Evolutionary conservation across 129 eudicot genomes (phyloP).

Genomic region (Ambrosia artemisiifolia): DNA sequence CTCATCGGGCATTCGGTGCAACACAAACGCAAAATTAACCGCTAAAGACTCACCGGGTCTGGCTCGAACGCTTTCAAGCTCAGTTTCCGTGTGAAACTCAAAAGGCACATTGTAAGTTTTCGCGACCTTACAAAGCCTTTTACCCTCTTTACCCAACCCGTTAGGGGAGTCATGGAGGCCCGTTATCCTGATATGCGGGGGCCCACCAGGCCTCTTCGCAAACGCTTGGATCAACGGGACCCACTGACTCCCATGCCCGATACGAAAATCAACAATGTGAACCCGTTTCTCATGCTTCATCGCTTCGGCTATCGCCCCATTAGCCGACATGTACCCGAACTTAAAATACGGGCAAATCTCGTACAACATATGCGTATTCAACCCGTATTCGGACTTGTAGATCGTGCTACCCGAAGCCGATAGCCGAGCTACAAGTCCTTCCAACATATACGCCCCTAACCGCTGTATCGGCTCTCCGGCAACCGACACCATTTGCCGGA

Average conservation of each 20-base stretch:
- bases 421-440: slow-evolving; percentile 79
- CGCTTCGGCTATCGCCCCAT: slow-evolving; percentile 86
- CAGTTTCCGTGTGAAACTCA: slow-evolving; percentile 47
- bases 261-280: slow-evolving; percentile 67
- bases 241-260: slow-evolving; percentile 91
- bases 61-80: slow-evolving; percentile 31
- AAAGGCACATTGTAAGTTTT: slow-evolving; percentile 59
- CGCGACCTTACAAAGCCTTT: slow-evolving; percentile 62
- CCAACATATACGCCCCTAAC: slow-evolving; percentile 79
- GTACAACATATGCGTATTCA: slow-evolving; percentile 49
- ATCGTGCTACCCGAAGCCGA: slow-evolving; percentile 75
- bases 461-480: slow-evolving; percentile 83
- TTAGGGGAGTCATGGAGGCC: slow-evolving; percentile 65
- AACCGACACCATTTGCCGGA: slow-evolving; percentile 77
- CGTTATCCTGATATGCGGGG: slow-evolving; percentile 80
- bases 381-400: slow-evolving; percentile 53
- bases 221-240: slow-evolving; percentile 75
- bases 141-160: slow-evolving; percentile 47
- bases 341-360: slow-evolving; percentile 85
- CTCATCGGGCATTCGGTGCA: slow-evolving; percentile 85
- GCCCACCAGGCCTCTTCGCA: slow-evolving; percentile 75
- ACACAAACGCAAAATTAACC: slow-evolving; percentile 70
- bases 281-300: slow-evolving; percentile 59
- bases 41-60: slow-evolving; percentile 62
- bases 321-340: slow-evolving; percentile 87